Base-by-base conservation (phyloP, 495 filamentous ascomycete genomes). In the Podospora pseudoanserina region DNA sequence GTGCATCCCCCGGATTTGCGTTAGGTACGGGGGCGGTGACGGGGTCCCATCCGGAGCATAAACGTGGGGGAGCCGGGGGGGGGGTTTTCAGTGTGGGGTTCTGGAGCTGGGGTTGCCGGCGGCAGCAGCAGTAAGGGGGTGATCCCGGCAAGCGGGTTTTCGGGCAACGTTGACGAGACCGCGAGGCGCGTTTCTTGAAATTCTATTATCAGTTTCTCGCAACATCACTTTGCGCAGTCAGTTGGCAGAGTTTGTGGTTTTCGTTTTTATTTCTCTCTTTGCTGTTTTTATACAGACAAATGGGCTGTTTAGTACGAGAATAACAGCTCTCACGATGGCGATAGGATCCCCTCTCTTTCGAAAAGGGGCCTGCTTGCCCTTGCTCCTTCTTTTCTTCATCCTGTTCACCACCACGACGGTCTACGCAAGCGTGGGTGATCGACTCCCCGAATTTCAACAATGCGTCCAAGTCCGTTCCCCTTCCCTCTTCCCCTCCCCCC, bases 361-460 rank as follows among this genome's bases (percentile, higher is more conserved):
- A 49, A 49, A 49, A 49, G 39, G 39, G 15, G 39, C 34, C 34
- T 39, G 15, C 39, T 49, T 3, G 11, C 39, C 39, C 39, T 49
- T 49, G 20, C 7, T 49, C 13, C 9, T 16, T 49, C 9, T 16
- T 49, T 13, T 49, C 7, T 13, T 49, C 39, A 13, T 16, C 39
- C 5, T 49, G 3, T 49, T 49, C 39, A 49, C 39, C 5, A 11
- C 57, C 77, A 90, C 28, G 70, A 81, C 58, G 74, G 77, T 18
- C 77, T 81, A 49, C 34, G 95, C 93, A 28, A 97, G 93, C 19
- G 72, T 89, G 60, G 95, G 95, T 66, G 95, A 99, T 78, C 86
- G 88, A 61, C 83, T 97, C 58, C 92, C 92, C 15, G 94, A 97
- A 72, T 99, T 99, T 78, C 85, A 82, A 73, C 85, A 92, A 79